Conservation (phyloP, 495 filamentous ascomycete species). For the Talaromyces wortmannii region DNA sequence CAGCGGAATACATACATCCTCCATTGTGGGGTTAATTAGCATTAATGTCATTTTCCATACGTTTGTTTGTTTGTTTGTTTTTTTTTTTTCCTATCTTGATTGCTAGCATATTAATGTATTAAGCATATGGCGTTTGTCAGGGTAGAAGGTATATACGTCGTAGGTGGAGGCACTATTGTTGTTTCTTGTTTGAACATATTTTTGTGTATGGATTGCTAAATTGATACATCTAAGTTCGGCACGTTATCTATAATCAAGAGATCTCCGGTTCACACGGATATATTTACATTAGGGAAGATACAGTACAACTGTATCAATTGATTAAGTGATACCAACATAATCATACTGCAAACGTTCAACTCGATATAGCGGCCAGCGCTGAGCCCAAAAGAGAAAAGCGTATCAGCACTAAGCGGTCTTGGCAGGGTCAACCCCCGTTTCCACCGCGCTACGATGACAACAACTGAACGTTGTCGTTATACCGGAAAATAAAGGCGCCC, state of each 20-base stretch:
- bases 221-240: too few species aligned
- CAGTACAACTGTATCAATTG: not conserved
- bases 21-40: slow-evolving; percentile 33
- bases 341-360: not conserved
- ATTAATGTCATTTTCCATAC: not conserved
- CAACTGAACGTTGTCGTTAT: not conserved
- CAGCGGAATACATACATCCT: slow-evolving; percentile 41
- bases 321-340: not conserved
- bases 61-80: not conserved
- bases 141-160: not conserved
- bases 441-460: not conserved
- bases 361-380: not conserved
- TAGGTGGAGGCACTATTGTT: too few species aligned
- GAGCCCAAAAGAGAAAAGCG: not conserved
- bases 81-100: not conserved
- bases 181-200: too few species aligned
- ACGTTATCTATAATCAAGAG: too few species aligned
- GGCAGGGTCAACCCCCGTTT: not conserved
- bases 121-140: not conserved
- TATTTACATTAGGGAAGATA: too few species aligned
- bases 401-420: too few species aligned
- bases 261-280: too few species aligned
- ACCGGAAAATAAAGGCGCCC: not conserved
- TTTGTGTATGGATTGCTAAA: too few species aligned
- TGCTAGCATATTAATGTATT: too few species aligned